Evolutionary conservation across 805 yeast genomes (phyloP), one percentile per base, ranked within the genome.

Genomic region (Yarrowia keelungensis): DNA sequence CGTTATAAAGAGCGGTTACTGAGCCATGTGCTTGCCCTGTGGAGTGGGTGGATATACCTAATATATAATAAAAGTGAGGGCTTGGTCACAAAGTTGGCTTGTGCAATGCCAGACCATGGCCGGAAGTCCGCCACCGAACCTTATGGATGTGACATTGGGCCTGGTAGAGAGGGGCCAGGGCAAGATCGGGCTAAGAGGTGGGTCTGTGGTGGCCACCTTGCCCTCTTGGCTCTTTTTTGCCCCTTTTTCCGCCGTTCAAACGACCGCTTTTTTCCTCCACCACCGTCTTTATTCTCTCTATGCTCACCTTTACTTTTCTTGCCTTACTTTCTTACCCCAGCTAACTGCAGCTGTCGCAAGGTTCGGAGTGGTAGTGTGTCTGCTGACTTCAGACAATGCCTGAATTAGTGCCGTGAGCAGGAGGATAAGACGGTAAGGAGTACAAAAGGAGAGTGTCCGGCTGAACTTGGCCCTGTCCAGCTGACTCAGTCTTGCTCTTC

Each of bases 31-130:
- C 59, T 39, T 53, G 8, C 59, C 59, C 39, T 38, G 45, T 53
- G 16, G 36, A 22, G 50, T 14, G 26, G 16, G 51, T 19, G 56
- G 58, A 19, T 39, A 53, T 53, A 53, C 59, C 59, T 53, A 53
- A 53, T 53, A 39, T 53, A 53, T 53, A 53, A 39, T 53, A 35
- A 35, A 39, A 19, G 59, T 22, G 45, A 39, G 58, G 43, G 58
- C 59, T 53, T 53, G 59, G 59, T 53, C 59, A 53, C 59, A 53
- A 53, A 53, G 59, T 53, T 53, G 59, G 45, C 59, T 53, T 53
- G 59, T 53, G 22, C 59, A 19, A 38, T 53, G 35, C 32, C 42
- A 36, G 22, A 51, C 58, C 58, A 36, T 5, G 14, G n/a, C 15
- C 51, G 36, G 51, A 7, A 26, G 43, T 51, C 43, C 59, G 59